phyloP scores from a whole-genome alignment of 1,139 yeast species.

The Saccharomyces pastorianus region DNA sequence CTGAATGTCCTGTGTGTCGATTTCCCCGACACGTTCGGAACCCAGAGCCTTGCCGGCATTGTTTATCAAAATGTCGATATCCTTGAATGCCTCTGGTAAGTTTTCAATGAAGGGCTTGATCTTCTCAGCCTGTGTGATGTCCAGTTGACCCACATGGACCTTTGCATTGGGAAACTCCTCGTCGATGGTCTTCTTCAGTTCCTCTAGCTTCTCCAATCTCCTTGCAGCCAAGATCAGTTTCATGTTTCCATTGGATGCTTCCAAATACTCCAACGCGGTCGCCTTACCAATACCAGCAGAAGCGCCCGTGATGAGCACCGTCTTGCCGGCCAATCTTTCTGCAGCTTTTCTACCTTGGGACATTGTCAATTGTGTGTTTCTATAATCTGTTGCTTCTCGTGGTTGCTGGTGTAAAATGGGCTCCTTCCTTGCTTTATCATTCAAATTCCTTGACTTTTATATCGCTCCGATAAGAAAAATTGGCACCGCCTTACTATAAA shows the following conservation, averaged over 20 bases:
- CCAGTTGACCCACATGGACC: constrained; percentile 47
- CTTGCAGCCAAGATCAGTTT: constrained; percentile 65
- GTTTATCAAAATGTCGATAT: constrained; percentile 61
- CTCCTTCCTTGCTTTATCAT: neutral
- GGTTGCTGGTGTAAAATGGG: neutral
- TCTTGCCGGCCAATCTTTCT: constrained; percentile 38
- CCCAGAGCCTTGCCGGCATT: constrained; percentile 83
- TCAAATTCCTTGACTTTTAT: too few species aligned
- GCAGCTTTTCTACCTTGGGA: constrained; percentile 36
- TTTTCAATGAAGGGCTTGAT: constrained; percentile 45
- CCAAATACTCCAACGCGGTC: constrained; percentile 64
- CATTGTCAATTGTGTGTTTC: constrained; percentile 19
- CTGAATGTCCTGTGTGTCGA: constrained; percentile 46
- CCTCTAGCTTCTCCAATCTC: constrained; percentile 47
- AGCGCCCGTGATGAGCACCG: constrained; percentile 38
- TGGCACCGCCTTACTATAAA: neutral
- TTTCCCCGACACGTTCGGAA: constrained; percentile 51
- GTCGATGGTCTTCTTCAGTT: constrained; percentile 40
- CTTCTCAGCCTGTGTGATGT: constrained; percentile 47
- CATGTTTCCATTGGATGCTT: constrained; percentile 57
- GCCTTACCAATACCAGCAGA: constrained; percentile 63
- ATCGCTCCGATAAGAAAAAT: constrained; percentile 2
- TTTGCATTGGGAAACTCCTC: constrained; percentile 42
- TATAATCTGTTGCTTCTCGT: neutral
- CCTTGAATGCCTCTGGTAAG: constrained; percentile 48